Base-by-base conservation (phyloP, 2,329 filamentous ascomycete species). In the Pyrenochaeta sp. region DNA sequence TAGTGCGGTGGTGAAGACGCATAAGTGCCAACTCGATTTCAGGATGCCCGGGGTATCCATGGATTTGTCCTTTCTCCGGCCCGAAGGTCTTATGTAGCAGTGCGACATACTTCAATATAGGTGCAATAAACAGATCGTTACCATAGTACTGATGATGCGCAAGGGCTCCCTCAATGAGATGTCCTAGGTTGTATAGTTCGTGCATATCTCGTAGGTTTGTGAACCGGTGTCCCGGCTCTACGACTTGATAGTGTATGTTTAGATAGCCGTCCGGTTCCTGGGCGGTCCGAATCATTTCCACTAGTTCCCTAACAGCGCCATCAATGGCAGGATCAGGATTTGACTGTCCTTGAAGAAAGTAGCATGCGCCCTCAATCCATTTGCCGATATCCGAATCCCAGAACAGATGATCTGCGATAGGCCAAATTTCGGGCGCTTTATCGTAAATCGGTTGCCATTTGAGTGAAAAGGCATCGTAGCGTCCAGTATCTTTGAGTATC, bases 361-460 rank as follows among this genome's bases (percentile, higher is more conserved):
- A 87, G 56, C 83, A 86, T 2, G 84, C 85, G 0, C 81, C 84
- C 69, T 88, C 85, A 45, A 87, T 84, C 83, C 84, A 87, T 69
- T 87, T 87, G 10, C 79, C 84, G 17, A 85, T 68, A 66, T 83
- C 81, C 0, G 76, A 79, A 61, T 87, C 85, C 84, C 85, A 87
- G 64, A 87, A 87, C 1, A 85, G 71, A 58, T 85, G 83, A 18
- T 83, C 82, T 0, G 84, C 83, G 1, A 86, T 78, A 0, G 85
- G 85, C 82, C 82, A 86, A 11, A 78, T 63, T 11, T n/a, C n/a
- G n/a, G 79, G 78, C 45, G 77, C 69, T 42, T 85, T 79, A 12
- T 76, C 77, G 63, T 87, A 87, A 1, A 76, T 75, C 0, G 80
- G 75, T 58, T 87, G 81, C 83, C 83, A 86, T 68, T 81, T 55